Evolutionary conservation across 2,329 filamentous ascomycete species (phyloP).

Genomic region (Aspergillus floridensis): DNA sequence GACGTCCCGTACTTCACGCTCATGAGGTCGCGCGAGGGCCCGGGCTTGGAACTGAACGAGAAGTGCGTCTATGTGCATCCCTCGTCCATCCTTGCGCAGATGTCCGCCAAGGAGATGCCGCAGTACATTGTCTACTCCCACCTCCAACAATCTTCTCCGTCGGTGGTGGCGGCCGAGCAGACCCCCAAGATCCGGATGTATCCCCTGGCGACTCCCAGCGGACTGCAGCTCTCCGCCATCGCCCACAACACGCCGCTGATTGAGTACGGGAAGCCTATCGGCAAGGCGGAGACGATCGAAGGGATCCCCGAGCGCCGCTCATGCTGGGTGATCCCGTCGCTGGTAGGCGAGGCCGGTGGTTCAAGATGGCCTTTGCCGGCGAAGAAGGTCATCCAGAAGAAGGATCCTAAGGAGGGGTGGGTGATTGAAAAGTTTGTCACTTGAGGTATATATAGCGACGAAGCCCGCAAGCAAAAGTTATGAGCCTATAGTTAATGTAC

Average conservation of each 20-base stretch:
- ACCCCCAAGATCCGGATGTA: conserved; percentile 79
- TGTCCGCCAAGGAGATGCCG: conserved; percentile 70
- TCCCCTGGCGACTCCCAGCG: conserved; percentile 75
- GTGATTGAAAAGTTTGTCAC: conserved; percentile 58
- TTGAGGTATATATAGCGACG: conserved; percentile 23
- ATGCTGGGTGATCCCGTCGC: conserved; percentile 77
- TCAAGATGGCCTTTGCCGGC: conserved; percentile 82
- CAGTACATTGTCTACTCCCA: conserved; percentile 85
- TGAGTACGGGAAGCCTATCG: conserved; percentile 84
- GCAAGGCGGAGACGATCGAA: conserved; percentile 62
- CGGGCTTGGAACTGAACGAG: conserved; percentile 50
- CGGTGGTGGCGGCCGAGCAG: conserved; percentile 53
- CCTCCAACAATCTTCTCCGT: conserved; percentile 66
- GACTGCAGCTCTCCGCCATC: conserved; percentile 70
- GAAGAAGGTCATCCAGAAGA: conserved; percentile 79
- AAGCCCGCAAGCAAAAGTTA: conserved; percentile 5
- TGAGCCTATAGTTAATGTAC: neutral
- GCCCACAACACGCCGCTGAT: conserved; percentile 83
- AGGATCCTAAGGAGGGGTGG: conserved; percentile 71
- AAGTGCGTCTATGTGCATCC: conserved; percentile 84
- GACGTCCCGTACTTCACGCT: conserved; percentile 90
- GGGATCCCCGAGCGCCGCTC: conserved; percentile 58
- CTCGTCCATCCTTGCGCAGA: conserved; percentile 71
- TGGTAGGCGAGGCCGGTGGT: conserved; percentile 67
- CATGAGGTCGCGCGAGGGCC: conserved; percentile 60